phyloP scores from a whole-genome alignment of 2,329 filamentous ascomycete genomes.

The Xylariaceae sp. region DNA sequence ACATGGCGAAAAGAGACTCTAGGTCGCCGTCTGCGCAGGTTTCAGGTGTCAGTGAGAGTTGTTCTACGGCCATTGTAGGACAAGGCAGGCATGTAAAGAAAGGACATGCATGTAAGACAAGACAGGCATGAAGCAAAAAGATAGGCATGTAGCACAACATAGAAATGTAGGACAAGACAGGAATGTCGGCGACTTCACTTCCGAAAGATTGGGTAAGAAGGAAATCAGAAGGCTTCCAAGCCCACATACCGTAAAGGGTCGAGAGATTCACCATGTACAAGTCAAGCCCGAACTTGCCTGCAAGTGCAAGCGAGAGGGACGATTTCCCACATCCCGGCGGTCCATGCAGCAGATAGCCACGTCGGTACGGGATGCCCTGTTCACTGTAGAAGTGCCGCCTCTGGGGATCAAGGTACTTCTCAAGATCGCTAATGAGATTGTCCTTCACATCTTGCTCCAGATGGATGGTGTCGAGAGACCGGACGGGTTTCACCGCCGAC shows the following conservation, averaged over 20 bases:
- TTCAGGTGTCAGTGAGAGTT: neutral
- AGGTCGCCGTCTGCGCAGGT: constrained; percentile 36
- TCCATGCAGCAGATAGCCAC: constrained; percentile 75
- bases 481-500: constrained; percentile 44
- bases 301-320: constrained; percentile 76
- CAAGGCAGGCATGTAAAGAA: no score
- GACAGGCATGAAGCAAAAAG: neutral
- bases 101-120: no score
- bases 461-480: constrained; percentile 46
- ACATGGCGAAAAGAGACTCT: constrained; percentile 40
- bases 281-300: constrained; percentile 73
- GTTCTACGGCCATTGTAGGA: no score
- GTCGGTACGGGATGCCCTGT: constrained; percentile 75
- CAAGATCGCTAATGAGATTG: constrained; percentile 71
- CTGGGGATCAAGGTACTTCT: constrained; percentile 63
- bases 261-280: constrained; percentile 77
- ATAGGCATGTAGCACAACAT: no score
- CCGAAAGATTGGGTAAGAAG: no score
- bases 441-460: constrained; percentile 57
- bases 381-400: constrained; percentile 71
- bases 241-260: constrained; percentile 6
- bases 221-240: no score
- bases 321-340: constrained; percentile 77
- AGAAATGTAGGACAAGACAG: no score
- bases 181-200: no score